Evolutionary conservation across 2,329 filamentous ascomycete species (phyloP).

Genomic region (Chalaropsis ovoidea): DNA sequence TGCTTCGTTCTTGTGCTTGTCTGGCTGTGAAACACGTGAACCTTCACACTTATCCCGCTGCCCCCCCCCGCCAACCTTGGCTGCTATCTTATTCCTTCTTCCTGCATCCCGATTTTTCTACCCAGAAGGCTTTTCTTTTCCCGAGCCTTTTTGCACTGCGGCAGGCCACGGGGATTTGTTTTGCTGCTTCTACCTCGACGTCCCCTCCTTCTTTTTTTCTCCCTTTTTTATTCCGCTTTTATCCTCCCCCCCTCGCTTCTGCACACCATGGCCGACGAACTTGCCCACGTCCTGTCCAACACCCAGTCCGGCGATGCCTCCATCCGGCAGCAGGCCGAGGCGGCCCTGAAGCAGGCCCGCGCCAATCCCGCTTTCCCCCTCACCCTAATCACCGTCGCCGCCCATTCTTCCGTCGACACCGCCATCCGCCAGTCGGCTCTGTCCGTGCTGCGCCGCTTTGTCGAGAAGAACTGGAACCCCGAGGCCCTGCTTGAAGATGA

Average conservation of each 20-base stretch:
- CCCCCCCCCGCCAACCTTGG: neutral
- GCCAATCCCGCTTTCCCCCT: conserved; percentile 62
- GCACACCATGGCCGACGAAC: conserved; percentile 71
- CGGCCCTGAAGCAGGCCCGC: conserved; percentile 64
- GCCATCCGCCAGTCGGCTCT: conserved; percentile 76
- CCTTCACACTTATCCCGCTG: neutral
- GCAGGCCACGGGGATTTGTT: conserved; percentile 4
- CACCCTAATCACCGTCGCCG: conserved; percentile 69
- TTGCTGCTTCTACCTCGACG: neutral
- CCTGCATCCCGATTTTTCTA: neutral
- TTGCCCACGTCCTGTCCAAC: conserved; percentile 77
- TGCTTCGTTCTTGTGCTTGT: neutral
- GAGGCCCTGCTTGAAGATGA: conserved; percentile 62
- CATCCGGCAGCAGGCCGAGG: conserved; percentile 76
- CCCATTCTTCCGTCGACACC: conserved; percentile 60
- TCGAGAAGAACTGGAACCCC: conserved; percentile 73
- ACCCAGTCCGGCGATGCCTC: conserved; percentile 69
- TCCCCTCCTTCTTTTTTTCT: neutral
- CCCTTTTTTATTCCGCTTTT: neutral
- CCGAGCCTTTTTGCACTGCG: neutral
- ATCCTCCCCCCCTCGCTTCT: neutral
- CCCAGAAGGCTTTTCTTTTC: conserved; percentile 5
- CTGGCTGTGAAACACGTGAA: neutral
- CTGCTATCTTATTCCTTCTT: neutral
- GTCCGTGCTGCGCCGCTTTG: conserved; percentile 68